Base-by-base conservation (phyloP, 345 rosid genomes). In the Alliaria petiolata region DNA sequence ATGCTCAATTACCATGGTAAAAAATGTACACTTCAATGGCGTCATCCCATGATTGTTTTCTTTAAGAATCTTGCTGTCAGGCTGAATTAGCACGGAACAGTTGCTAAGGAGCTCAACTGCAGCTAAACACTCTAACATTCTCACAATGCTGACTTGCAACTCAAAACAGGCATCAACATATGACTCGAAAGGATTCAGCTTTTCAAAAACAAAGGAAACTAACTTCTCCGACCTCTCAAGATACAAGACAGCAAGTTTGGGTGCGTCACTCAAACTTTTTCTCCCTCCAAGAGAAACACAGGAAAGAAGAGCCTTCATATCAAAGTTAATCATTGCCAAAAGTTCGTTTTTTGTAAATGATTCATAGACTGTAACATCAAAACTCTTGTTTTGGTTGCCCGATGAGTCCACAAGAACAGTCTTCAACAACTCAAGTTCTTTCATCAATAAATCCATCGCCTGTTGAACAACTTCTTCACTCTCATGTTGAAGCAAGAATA, bases 401-500 rank as follows among this genome's bases (percentile, higher is more conserved):
- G 76, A 59, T 52, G 70, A 69, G 62, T 76, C 80, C 63, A 59
- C 80, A 55, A 90, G 82, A 80, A 87, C 70, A 39, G 70, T 79
- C 83, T 81, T 90, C 80, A 93, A 75, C 38, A 79, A 64, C 69
- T 76, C 80, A 72, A 92, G 81, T 82, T 92, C 98, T 69, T 74
- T 86, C 34, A 74, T 79, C 75, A 90, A 70, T 19, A 78, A 75
- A 71, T 79, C 76, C 63, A 81, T 74, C 68, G 95, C 87, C 61
- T 82, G 85, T 70, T 90, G 86, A 82, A 90, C 91, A 80, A 92
- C 82, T 67, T 85, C 95, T 50, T 81, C 76, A 64, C 84, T 87
- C 67, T 84, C 87, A 53, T 92, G 98, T 76, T 92, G 96, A 81
- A 90, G 93, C 86, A 92, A 85, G 82, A 92, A 93, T 59, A 87